Percentiles rank a stretch among this genome's conserved stretches.
These are phyloP conservation scores for Physcomitrium patens DNA, from an alignment of 225 moss, liverwort and hornwort species.

Conservation along the genomic window DNA sequence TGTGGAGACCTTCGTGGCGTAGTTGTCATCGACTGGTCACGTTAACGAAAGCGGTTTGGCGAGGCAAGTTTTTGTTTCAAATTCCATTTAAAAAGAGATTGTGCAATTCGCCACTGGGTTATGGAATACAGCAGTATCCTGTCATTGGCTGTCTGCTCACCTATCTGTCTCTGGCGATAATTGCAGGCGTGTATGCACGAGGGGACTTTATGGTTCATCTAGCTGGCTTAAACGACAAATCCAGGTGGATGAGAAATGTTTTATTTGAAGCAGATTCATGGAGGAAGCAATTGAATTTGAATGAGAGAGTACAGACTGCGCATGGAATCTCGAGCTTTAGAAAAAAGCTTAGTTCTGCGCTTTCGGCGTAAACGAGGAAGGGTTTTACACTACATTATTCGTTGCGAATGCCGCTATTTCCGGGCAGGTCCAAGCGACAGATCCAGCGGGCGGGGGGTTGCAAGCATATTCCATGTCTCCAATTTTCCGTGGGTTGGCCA, in stretches of 20 bases:
- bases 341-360: conserved; percentile 39
- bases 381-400: conserved; percentile 44
- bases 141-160: conserved; percentile 8
- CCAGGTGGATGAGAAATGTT: conserved; percentile 80
- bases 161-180: conserved; percentile 7
- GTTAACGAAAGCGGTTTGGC: conserved; percentile 74
- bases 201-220: conserved; percentile 99
- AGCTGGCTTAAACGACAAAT: conserved; percentile 92
- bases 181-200: conserved; percentile 89
- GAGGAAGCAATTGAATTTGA: conserved; percentile 21
- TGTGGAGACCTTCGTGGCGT: conserved; percentile 98
- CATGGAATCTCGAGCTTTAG: conserved; percentile 34
- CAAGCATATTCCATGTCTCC: background rate
- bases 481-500: conserved; percentile 34
- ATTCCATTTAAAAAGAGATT: background rate
- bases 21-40: conserved; percentile 78
- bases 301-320: conserved; percentile 20
- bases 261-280: conserved; percentile 42
- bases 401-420: conserved; percentile 47
- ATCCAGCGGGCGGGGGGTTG: conserved; percentile 37
- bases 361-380: conserved; percentile 32
- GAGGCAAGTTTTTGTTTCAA: conserved; percentile 53
- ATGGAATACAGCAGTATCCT: background rate
- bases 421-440: conserved; percentile 39
- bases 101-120: background rate